Evolutionary conservation across 2,329 filamentous ascomycete genomes (phyloP).

Genomic region (Pseudophaeomoniella oleicola): DNA sequence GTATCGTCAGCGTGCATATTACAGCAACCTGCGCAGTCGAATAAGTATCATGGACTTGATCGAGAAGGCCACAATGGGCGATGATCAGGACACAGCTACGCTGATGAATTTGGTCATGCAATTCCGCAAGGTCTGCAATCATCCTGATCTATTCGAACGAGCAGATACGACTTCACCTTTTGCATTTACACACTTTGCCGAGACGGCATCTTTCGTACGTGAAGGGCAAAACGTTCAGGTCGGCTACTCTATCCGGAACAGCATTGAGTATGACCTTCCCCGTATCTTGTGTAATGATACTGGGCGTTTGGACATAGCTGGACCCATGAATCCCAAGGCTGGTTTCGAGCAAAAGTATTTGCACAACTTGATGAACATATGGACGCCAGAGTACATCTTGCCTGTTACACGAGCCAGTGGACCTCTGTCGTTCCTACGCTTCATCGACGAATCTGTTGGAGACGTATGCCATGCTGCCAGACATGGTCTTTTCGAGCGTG

Average conservation of each 20-base stretch:
- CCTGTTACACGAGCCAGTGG: slow-evolving; percentile 39
- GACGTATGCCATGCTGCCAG: slow-evolving; percentile 60
- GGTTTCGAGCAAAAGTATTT: slow-evolving; percentile 62
- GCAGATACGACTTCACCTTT: slow-evolving; percentile 82
- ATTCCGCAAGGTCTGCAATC: slow-evolving; percentile 98
- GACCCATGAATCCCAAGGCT: slow-evolving; percentile 56
- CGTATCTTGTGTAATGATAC: slow-evolving; percentile 67
- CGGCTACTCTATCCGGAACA: slow-evolving; percentile 72
- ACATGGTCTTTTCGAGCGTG: slow-evolving; percentile 58
- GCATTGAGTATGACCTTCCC: slow-evolving; percentile 75
- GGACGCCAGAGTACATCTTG: slow-evolving; percentile 63
- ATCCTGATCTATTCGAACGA: slow-evolving; percentile 91
- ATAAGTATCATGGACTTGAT: slow-evolving; percentile 98
- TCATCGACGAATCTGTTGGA: slow-evolving; percentile 59
- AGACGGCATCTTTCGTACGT: slow-evolving; percentile 87
- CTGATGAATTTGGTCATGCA: slow-evolving; percentile 99
- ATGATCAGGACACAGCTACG: slow-evolving; percentile 88
- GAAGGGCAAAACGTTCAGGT: slow-evolving; percentile 70
- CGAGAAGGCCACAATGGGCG: slow-evolving; percentile 86
- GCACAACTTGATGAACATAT: slow-evolving; percentile 76
- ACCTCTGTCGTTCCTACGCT: slow-evolving; percentile 80
- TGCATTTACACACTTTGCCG: slow-evolving; percentile 73
- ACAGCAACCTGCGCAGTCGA: slow-evolving; percentile 82
- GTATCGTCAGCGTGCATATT: slow-evolving; percentile 88
- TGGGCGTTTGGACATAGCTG: slow-evolving; percentile 60